Base-by-base conservation (phyloP, 148 eudicot genomes). In the Cornus suecica region DNA sequence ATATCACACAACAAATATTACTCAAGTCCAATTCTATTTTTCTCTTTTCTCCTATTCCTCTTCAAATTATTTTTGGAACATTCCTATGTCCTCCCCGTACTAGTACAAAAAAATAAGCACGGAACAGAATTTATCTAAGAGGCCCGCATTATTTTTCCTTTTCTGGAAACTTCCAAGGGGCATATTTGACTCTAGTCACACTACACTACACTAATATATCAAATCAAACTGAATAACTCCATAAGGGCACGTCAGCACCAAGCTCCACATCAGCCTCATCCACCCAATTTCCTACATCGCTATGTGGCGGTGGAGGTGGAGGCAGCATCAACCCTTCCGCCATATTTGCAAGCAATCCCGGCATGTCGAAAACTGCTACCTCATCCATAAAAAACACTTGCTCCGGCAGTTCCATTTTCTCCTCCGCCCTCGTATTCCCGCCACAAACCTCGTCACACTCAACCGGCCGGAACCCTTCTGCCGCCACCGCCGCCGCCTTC, bases 251-350 rank as follows among this genome's bases (percentile, higher is more conserved):
- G 75, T 77, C 84, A 72, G 24, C 80, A 48, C 34, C 51, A 45
- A 23, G 14, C 23, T 71, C 80, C 77, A 70, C 20, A 66, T 81
- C 83, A 79, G 48, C 77, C 4, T 20, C 37, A 7, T 62, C 25
- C 60, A 41, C 30, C 51, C 22, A 15, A 14, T 20, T 58, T 14
- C 65, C 60, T 64, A 28, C 72, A 54, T 45, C 34, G 27, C 37
- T 63, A 4, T 4, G 37, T 32, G 37, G 37, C 4, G 37, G 37
- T 32, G 37, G 37, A 32, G 82, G 85, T 25, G 85, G 87, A 11
- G 89, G 82, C 51, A 84, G 15, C 87, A 84, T 82, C 85, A 94
- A 29, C 56, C 93, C 94, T 28, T 87, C 86, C 15, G 94, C 91
- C 98, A 94, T 86, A 68, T 88, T 83, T 0, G 80, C 81, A 34